Evolutionary conservation across 164 flowering plant species (phyloP).

Genomic region (Litsea cubeba): DNA sequence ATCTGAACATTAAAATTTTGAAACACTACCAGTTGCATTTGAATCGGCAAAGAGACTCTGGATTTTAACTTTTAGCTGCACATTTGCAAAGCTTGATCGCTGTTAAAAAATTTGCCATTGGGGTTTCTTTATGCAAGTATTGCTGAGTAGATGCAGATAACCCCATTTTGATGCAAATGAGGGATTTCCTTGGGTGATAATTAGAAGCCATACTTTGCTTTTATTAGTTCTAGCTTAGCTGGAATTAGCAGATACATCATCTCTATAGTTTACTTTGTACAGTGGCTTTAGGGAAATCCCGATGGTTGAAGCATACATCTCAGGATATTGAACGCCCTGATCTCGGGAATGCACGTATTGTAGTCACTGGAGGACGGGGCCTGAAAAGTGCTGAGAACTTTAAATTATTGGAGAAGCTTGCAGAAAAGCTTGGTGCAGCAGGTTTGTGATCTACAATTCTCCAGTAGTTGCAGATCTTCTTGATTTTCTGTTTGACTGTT

Average conservation of each 20-base stretch:
- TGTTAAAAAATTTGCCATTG: neutral
- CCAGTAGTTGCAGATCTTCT: neutral
- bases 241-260: neutral
- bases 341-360: slow-evolving; percentile 84
- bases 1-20: neutral
- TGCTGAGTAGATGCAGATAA: neutral
- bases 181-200: too few relatives aligned
- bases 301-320: slow-evolving; percentile 56
- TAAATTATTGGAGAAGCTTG: slow-evolving; percentile 88
- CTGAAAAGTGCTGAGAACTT: slow-evolving; percentile 93
- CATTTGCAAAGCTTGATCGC: neutral
- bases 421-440: slow-evolving; percentile 96
- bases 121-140: neutral
- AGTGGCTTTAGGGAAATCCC: slow-evolving; percentile 60
- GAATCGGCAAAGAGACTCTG: neutral
- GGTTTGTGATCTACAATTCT: slow-evolving; percentile 35
- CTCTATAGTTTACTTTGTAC: slow-evolving; percentile 16
- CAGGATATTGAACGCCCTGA: slow-evolving; percentile 86
- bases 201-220: too few relatives aligned
- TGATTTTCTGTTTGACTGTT: neutral
- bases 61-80: neutral
- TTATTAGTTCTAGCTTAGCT: neutral
- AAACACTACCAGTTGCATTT: neutral
- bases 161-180: neutral
- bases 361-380: slow-evolving; percentile 85